A percentile compares a stretch with the other conserved stretches of the same genome.
These are phyloP conservation scores for Coniella vitis DNA, from an alignment of 2,329 filamentous ascomycete genomes.

Conservation along the genomic window DNA sequence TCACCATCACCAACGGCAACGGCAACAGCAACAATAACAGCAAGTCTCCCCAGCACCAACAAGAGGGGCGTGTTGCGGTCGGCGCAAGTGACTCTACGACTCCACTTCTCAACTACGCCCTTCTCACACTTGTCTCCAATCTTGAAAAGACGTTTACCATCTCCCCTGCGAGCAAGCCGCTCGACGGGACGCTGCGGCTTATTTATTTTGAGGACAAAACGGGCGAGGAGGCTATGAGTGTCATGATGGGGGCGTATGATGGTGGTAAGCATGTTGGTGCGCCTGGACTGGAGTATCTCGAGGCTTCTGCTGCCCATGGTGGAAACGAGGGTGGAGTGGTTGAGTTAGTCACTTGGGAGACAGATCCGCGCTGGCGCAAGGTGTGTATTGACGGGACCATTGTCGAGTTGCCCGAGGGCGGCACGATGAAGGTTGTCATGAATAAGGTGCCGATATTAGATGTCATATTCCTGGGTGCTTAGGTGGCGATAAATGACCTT, in stretches of 20 bases:
- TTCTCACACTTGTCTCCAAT: slow-evolving; percentile 70
- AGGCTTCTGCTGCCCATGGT: slow-evolving; percentile 23
- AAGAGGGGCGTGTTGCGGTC: slow-evolving; percentile 17
- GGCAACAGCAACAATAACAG: no score
- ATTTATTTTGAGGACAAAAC: slow-evolving; percentile 67
- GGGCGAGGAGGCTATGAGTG: slow-evolving; percentile 62
- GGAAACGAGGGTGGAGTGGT: slow-evolving; percentile 47
- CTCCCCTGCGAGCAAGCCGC: slow-evolving; percentile 61
- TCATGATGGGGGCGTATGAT: slow-evolving; percentile 63
- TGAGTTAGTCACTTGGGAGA: slow-evolving; percentile 58
- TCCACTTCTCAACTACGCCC: slow-evolving; percentile 61
- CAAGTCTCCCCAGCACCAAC: no score
- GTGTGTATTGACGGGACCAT: slow-evolving; percentile 92
- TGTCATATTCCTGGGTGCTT: slow-evolving; percentile 32
- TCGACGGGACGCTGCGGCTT: slow-evolving; percentile 65
- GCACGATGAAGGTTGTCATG: slow-evolving; percentile 61
- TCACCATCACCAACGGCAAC: slow-evolving; percentile 15
- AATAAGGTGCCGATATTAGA: slow-evolving; percentile 35
- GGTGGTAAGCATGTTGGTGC: slow-evolving; percentile 49
- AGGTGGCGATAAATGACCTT: no score
- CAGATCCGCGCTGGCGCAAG: slow-evolving; percentile 70
- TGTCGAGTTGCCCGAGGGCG: slow-evolving; percentile 62
- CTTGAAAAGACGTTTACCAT: slow-evolving; percentile 79
- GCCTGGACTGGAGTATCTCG: slow-evolving; percentile 61
- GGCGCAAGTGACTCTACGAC: slow-evolving; percentile 27